Base-by-base conservation (phyloP, 75 land plant genomes). In the Azolla pinnata region DNA sequence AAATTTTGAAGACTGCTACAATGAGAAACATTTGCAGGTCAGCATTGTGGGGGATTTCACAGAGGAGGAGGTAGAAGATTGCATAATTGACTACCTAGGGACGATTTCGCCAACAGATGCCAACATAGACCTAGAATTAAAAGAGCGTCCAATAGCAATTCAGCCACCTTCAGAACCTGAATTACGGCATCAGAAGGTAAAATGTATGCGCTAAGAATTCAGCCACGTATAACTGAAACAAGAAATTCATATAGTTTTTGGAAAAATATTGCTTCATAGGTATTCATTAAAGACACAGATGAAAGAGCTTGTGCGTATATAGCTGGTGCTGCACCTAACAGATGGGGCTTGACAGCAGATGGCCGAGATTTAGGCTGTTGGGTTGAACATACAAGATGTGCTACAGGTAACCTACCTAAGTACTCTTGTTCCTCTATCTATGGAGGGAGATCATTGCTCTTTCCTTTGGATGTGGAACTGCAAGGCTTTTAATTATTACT, bases 241-340 rank as follows among this genome's bases (percentile, higher is more conserved):
- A n/a, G n/a, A n/a, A n/a, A n/a, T n/a, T n/a, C n/a, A n/a, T n/a
- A n/a, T n/a, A n/a, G n/a, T n/a, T n/a, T n/a, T n/a, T n/a, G n/a
- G n/a, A n/a, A n/a, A n/a, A n/a, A n/a, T 64, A 58, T 60, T 26
- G 27, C 29, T 63, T 67, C 42, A 32, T 78, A 95, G 99, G 83
- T 95, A 21, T 80, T 73, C 58, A 70, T 95, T 48, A 86, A 90
- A 69, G 99, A 95, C 62, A 95, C 99, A 29, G 99, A 95, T 82
- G 99, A 95, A 63, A 76, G 99, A 67, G 99, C 99, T 47, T 95
- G 99, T 78, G 96, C 99, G 40, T 95, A 95, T 56, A 79, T 95
- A 54, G 88, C 99, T 59, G 99, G 99, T 34, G 87, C 91, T 60
- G 87, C 92, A 20, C 99, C 99, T 27, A 95, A 90, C 62, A 81